Evolutionary conservation across 768 basidiomycete genomes (phyloP).

Genomic region (Pilatotrama ljubarskyi): DNA sequence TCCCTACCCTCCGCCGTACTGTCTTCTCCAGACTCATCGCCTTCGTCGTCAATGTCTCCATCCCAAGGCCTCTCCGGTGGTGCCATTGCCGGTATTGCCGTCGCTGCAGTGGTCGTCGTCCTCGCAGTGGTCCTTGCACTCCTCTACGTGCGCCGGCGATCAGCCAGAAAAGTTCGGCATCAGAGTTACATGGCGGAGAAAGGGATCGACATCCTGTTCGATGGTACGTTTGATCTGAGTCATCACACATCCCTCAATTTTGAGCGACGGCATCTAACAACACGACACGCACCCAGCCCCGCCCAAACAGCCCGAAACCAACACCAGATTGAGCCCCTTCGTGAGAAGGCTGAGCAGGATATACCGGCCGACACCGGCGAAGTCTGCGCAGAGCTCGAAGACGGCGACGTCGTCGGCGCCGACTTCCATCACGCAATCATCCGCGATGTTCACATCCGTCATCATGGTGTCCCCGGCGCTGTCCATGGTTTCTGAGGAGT

Average conservation of each 20-base stretch:
- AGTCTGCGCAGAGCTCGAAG: constrained; percentile 19
- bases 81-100: constrained; percentile 14
- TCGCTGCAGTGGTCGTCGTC: background rate
- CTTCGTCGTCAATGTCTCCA: background rate
- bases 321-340: background rate
- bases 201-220: constrained; percentile 7
- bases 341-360: constrained; percentile 8
- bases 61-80: background rate
- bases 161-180: constrained; percentile 9
- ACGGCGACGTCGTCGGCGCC: constrained; percentile 19
- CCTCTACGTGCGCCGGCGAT: constrained; percentile 6
- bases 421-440: constrained; percentile 18
- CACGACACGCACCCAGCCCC: background rate
- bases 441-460: constrained; percentile 24
- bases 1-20: background rate
- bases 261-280: background rate
- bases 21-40: background rate
- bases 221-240: background rate
- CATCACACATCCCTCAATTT: background rate
- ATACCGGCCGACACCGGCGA: constrained; percentile 13
- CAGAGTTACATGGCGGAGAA: constrained; percentile 8
- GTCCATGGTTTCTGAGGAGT: constrained; percentile 21
- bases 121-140: background rate
- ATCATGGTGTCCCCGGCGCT: constrained; percentile 23
- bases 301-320: background rate